These are phyloP conservation scores for Heterobasidion irregulare DNA, from an alignment of 1,284 basidiomycete genomes.

Conservation along the genomic window DNA sequence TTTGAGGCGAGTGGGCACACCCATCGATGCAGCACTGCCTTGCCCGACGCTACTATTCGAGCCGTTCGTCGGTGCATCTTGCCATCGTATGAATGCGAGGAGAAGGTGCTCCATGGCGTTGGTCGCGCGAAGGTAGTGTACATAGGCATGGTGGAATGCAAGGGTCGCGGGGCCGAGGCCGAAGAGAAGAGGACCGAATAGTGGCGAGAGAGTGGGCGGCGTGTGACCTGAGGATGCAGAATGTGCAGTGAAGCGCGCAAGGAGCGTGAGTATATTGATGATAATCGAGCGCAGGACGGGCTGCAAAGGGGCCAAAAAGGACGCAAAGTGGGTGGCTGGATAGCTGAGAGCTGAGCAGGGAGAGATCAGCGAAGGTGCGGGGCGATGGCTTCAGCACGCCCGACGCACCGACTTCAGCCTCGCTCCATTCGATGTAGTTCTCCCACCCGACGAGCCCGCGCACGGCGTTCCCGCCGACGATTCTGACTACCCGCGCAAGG, in stretches of 20 bases:
- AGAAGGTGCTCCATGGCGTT: slow-evolving; percentile 86
- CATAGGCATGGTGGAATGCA: slow-evolving; percentile 72
- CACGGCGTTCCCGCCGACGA: slow-evolving; percentile 56
- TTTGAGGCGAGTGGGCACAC: slow-evolving; percentile 70
- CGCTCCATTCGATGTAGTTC: slow-evolving; percentile 68
- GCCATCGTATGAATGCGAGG: slow-evolving; percentile 77
- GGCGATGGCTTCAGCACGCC: slow-evolving; percentile 17
- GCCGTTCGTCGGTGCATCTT: slow-evolving; percentile 39
- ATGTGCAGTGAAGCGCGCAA: slow-evolving; percentile 75
- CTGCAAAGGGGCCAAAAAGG: slow-evolving; percentile 47
- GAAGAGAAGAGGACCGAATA: slow-evolving; percentile 84
- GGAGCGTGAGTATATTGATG: slow-evolving; percentile 60
- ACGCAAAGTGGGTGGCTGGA: slow-evolving; percentile 60
- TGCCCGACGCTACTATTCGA: slow-evolving; percentile 22
- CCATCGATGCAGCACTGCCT: slow-evolving; percentile 45
- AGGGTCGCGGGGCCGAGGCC: slow-evolving; percentile 57
- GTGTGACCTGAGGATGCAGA: slow-evolving; percentile 77
- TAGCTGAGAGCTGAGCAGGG: slow-evolving; percentile 46
- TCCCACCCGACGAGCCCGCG: slow-evolving; percentile 76
- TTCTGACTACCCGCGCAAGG: slow-evolving; percentile 61
- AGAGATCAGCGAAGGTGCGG: slow-evolving; percentile 10
- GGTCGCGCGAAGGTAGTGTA: slow-evolving; percentile 72
- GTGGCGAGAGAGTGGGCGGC: slow-evolving; percentile 75
- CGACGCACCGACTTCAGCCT: slow-evolving; percentile 61
- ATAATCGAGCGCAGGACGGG: slow-evolving; percentile 53